Percentiles rank a stretch among this genome's conserved stretches.
These are phyloP conservation scores for Kwoniella mangroviensis DNA, from an alignment of 768 basidiomycete genomes.

Conservation along the genomic window DNA sequence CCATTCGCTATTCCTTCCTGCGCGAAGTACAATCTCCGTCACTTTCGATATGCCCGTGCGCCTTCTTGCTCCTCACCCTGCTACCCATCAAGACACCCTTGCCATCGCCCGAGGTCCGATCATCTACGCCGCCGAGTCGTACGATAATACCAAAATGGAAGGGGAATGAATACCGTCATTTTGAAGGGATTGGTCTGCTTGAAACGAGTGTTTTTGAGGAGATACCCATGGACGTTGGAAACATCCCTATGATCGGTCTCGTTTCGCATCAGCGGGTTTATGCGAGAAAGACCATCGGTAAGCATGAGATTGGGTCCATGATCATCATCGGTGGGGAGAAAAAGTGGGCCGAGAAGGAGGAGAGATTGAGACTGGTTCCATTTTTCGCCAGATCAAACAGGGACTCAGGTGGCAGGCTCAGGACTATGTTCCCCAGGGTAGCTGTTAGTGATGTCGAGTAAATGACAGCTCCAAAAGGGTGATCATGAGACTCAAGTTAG, in stretches of 20 bases:
- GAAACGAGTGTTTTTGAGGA: neutral
- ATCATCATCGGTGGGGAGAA: neutral
- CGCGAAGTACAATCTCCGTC: neutral
- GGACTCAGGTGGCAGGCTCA: neutral
- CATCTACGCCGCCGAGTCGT: constrained; percentile 40
- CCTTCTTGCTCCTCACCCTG: constrained; percentile 32
- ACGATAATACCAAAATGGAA: constrained; percentile 39
- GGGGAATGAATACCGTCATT: constrained; percentile 24
- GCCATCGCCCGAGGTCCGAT: constrained; percentile 43
- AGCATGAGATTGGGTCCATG: neutral
- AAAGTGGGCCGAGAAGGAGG: neutral
- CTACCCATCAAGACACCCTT: constrained; percentile 35
- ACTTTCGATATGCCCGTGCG: constrained; percentile 35
- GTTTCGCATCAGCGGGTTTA: neutral
- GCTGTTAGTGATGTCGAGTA: neutral
- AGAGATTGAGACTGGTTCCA: neutral
- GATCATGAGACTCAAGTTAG: no score
- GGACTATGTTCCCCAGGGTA: neutral
- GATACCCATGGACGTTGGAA: neutral
- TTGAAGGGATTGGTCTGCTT: constrained; percentile 28
- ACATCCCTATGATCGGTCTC: neutral
- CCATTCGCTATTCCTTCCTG: neutral
- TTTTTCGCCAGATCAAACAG: neutral
- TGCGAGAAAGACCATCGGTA: neutral
- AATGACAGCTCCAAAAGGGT: neutral